Evolutionary conservation across 2,329 filamentous ascomycete genomes (phyloP).

Genomic region (Microdochium paspali): DNA sequence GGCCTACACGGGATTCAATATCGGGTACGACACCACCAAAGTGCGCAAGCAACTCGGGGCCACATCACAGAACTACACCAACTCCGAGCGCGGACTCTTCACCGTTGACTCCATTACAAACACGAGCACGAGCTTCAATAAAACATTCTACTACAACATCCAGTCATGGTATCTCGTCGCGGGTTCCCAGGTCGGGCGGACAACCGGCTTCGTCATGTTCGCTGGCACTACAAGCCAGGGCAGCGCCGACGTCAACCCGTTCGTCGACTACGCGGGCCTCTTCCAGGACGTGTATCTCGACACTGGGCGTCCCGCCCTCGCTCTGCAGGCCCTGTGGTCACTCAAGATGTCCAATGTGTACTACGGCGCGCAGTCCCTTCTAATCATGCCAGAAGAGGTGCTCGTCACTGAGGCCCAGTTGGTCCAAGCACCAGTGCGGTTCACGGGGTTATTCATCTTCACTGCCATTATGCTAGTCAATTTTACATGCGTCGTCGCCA

Average conservation of each 20-base stretch:
- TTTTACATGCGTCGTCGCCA: constrained; percentile 5
- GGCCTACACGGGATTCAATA: constrained; percentile 6
- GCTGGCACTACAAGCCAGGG: constrained; percentile 6
- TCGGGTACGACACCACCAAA: constrained; percentile 4
- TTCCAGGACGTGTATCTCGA: constrained; percentile 8
- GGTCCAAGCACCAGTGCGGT: constrained; percentile 5
- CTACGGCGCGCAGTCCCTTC: constrained; percentile 8
- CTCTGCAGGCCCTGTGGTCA: constrained; percentile 9
- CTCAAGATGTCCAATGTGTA: too few relatives aligned
- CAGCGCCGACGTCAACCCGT: constrained; percentile 9
- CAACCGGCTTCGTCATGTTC: constrained; percentile 5
- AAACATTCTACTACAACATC: constrained; percentile 8
- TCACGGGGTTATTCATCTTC: constrained; percentile 5
- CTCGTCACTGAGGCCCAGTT: constrained; percentile 4
- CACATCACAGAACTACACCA: background rate
- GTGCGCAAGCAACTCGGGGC: constrained; percentile 9
- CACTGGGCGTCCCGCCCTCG: constrained; percentile 8
- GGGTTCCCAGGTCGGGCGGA: constrained; percentile 1
- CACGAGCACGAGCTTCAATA: constrained; percentile 7
- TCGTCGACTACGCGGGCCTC: constrained; percentile 9
- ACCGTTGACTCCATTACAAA: constrained; percentile 5
- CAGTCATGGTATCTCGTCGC: constrained; percentile 5
- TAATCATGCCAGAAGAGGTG: constrained; percentile 5
- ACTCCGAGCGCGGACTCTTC: constrained; percentile 6
- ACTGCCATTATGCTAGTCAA: constrained; percentile 5